Conservation (phyloP, 2,329 filamentous ascomycete genomes). For the Dactylellina parvicollis region DNA sequence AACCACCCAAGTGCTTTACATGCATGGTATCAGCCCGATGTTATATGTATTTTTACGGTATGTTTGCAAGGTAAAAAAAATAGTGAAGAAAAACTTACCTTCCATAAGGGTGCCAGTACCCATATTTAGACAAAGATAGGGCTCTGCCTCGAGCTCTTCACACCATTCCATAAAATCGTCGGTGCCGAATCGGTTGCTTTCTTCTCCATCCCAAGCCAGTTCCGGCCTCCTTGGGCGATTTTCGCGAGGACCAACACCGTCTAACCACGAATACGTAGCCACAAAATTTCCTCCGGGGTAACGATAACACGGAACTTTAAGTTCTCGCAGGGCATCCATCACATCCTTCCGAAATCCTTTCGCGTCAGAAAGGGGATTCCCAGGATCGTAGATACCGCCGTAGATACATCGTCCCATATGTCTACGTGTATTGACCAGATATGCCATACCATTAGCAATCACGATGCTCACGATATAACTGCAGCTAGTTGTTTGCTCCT, state of each 20-base stretch:
- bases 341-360: constrained; percentile 83
- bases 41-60: constrained; percentile 66
- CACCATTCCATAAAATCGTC: constrained; percentile 90
- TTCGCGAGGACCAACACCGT: constrained; percentile 79
- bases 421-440: constrained; percentile 62
- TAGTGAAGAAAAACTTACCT: constrained; percentile 4
- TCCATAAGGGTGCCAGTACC: constrained; percentile 72
- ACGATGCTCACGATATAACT: not conserved
- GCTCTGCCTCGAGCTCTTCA: constrained; percentile 75
- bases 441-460: not conserved
- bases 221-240: constrained; percentile 75
- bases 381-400: constrained; percentile 83
- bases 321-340: constrained; percentile 75
- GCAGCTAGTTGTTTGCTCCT: not conserved
- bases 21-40: not conserved
- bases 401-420: constrained; percentile 93
- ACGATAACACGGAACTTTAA: constrained; percentile 78
- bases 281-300: constrained; percentile 87
- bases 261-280: constrained; percentile 85
- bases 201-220: constrained; percentile 79
- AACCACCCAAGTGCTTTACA: constrained; percentile 76
- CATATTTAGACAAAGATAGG: constrained; percentile 82
- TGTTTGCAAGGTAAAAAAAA: too few species aligned
- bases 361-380: constrained; percentile 75
- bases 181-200: constrained; percentile 82